Evolutionary conservation across 305 asterid species (phyloP), one percentile per base, ranked within the genome.

Genomic region (Fraxinus baroniana): DNA sequence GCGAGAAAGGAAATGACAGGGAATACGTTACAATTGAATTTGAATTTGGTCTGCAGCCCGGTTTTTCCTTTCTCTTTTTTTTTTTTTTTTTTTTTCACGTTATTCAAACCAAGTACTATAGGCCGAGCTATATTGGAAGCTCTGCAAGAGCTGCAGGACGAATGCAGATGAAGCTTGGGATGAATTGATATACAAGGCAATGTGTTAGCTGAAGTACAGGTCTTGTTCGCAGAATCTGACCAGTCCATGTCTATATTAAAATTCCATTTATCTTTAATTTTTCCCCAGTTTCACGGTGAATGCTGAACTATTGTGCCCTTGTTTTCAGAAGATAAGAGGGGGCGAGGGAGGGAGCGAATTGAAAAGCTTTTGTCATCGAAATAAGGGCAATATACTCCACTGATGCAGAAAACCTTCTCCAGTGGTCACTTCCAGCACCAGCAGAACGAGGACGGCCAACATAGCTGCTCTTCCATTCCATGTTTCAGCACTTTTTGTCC

Each of bases 381-480:
- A 83, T 83, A 92, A 85, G 72, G 97, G 97, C 83, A 93, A 84
- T 82, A 93, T 82, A 72, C 97, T 97, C 97, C 97, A 95, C 84
- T 93, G 98, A 82, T 94, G 98, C 81, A 95, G 90, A 87, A 95
- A 92, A 73, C 98, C 99, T 90, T 95, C 90, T 32, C 98, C 99
- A 57, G 98, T 92, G 26, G 97, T 92, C 71, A 95, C 96, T 89
- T 95, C 99, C n/a, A 94, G 93, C 44, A 92, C 91, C 52, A 94
- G 91, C 78, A 93, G 92, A 80, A 90, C 89, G 66, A 93, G 90
- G 66, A 94, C 98, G 3, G 97, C 99, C 87, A 95, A 84, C 99
- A 95, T 95, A 73, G 99, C 99, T 20, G 96, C 98, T 86, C 99
- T 92, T 81, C 99, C 99, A 13, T 95, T 95, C 99, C 99, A 94